Evolutionary conservation across 2,329 filamentous ascomycete species (phyloP), one percentile per base, ranked within the genome.

Genomic region (Orbilia ellipsospora): DNA sequence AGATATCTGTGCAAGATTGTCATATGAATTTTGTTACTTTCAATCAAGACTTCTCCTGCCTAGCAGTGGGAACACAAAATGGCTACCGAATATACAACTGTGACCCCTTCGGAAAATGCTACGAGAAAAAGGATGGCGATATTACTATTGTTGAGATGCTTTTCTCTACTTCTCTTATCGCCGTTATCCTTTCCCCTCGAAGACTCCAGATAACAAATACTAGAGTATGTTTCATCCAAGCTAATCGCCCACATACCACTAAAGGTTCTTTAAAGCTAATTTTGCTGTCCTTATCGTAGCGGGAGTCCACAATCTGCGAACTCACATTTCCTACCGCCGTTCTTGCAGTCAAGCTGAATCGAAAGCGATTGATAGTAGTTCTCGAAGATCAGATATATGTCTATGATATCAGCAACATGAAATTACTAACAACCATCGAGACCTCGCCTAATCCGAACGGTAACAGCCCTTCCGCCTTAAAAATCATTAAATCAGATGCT

Each of bases 371-470:
- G 26, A 93, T 95, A 12, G 94, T 99, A 36, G 90, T 98, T 13
- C 87, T 98, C 68, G 95, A 99, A 82, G 93, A 97, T 80, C 92
- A 97, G 82, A 96, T 98, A 77, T 99, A 98, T 83, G 87, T 99
- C 57, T 99, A 99, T 84, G 95, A 99, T 82, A 98, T 99, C 78
- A 93, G 94, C 83, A 98, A 97, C 81, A 98, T 99, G 94, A 94
- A 92, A 80, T 88, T 98, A 72, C 86, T 98, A 48, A 91, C 93
- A 82, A 96, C 93, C 4, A 96, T 98, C 78, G 89, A 93, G 73
- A 98, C 94, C 4, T 97, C 94, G 2, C 92, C 95, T 5, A 99
- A 99, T 80, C 92, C 94, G 0, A 90, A 89, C 77, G 88, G 89
- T 86, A 87, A 79, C 42, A 45, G 16, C 5, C 61, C 20, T 15